Evolutionary conservation across 176 grass and related monocot genomes (phyloP).

Genomic region (Secale cereale): DNA sequence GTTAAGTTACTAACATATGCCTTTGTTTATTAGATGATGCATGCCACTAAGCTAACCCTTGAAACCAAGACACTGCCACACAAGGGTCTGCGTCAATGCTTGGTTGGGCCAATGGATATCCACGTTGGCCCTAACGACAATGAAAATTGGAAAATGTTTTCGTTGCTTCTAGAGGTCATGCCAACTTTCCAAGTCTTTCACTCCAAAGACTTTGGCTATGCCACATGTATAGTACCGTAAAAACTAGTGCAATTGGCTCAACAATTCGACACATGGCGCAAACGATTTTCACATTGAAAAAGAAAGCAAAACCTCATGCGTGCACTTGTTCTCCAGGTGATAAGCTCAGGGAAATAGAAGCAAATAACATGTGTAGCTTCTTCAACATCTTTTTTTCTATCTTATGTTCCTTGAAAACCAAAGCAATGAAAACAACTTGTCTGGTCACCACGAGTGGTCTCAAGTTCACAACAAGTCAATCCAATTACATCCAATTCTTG

Average conservation of each 20-base stretch:
- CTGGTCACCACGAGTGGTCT: constrained; percentile 5
- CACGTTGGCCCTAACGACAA: constrained; percentile 35
- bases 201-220: constrained; percentile 48
- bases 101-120: constrained; percentile 38
- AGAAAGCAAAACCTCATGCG: neutral
- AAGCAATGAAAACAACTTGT: constrained; percentile 5
- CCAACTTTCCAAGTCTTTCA: constrained; percentile 32
- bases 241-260: neutral
- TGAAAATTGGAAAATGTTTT: constrained; percentile 3
- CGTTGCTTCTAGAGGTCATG: neutral
- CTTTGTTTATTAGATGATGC: constrained; percentile 22
- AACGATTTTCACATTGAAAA: neutral
- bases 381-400: neutral
- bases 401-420: neutral
- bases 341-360: neutral
- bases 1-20: neutral
- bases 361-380: neutral
- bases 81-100: constrained; percentile 27
- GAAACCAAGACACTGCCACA: neutral
- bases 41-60: constrained; percentile 16
- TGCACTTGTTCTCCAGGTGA: neutral
- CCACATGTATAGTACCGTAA: neutral
- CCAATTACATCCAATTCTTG: neutral
- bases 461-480: neutral
- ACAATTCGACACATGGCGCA: constrained; percentile 15